Evolutionary conservation across 345 rosid genomes (phyloP), one percentile per base, ranked within the genome.

Genomic region (Mallotus nudiflorus): DNA sequence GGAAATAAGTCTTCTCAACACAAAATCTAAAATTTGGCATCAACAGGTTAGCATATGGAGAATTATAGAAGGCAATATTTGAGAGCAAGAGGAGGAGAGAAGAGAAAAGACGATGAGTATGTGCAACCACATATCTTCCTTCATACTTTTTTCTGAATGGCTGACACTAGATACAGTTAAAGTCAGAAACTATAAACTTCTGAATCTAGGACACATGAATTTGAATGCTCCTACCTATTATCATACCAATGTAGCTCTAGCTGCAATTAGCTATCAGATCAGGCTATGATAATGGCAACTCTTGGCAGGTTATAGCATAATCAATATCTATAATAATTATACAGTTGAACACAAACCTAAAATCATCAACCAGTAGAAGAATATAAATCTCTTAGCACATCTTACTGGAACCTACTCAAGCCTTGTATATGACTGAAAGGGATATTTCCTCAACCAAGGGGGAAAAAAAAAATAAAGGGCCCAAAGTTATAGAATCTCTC

Each of bases 321-420:
- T 14, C 42, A n/a, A 31, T 7, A 22, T 50, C 28, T 25, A 40
- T 50, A 31, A 19, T 10, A 20, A 28, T 50, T 28, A 10, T 25
- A 19, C 7, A 22, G 14, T 35, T 9, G 59, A 35, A 35, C 20
- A 51, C 14, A 52, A 67, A 52, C 0, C 13, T 24, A 35, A 37
- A 25, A 53, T 15, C 31, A 60, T 40, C 33, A 15, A 52, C 60
- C 9, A 28, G 45, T 24, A 42, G 35, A 35, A n/a, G n/a, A n/a
- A n/a, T n/a, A n/a, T n/a, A n/a, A n/a, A n/a, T n/a, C n/a, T 48
- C 42, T 18, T 27, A 42, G 9, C 12, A 51, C 25, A 24, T 35
- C 58, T 52, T 37, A 67, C 9, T 53, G 31, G 49, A 67, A 67
- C 49, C 50, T 39, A 18, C 37, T 53, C 50, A 52, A 20, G 24